Evolutionary conservation across 1,139 yeast genomes (phyloP).

Genomic region (Yamadazyma diddensiae): DNA sequence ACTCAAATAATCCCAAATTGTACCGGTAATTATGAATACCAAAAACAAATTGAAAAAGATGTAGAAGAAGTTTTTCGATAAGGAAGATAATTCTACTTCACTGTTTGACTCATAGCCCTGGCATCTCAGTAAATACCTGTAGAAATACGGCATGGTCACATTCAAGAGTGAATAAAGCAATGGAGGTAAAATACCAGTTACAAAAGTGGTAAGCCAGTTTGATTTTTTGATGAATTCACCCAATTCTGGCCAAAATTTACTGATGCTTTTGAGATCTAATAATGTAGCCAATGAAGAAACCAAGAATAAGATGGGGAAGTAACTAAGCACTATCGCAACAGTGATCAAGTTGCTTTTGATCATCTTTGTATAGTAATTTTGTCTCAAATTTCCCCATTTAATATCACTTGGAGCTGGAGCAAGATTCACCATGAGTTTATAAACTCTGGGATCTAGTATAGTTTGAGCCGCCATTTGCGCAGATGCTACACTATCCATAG

Average conservation of each 20-base stretch:
- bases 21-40: constrained; percentile 78
- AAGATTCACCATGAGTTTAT: constrained; percentile 62
- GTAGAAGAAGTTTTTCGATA: constrained; percentile 74
- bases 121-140: constrained; percentile 59
- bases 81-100: constrained; percentile 71
- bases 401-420: constrained; percentile 86
- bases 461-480: constrained; percentile 89
- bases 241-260: constrained; percentile 69
- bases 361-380: constrained; percentile 54
- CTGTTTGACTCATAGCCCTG: constrained; percentile 76
- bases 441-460: constrained; percentile 72
- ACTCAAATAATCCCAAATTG: constrained; percentile 75
- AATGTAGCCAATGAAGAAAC: constrained; percentile 74
- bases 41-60: constrained; percentile 74
- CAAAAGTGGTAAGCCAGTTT: constrained; percentile 67
- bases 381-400: constrained; percentile 69
- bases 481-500: constrained; percentile 81
- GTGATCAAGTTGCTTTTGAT: constrained; percentile 61
- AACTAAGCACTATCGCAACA: constrained; percentile 56
- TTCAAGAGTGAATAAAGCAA: constrained; percentile 69
- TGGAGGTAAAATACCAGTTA: constrained; percentile 75
- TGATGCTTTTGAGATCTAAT: constrained; percentile 66
- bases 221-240: constrained; percentile 59
- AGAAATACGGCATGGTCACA: constrained; percentile 64
- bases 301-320: constrained; percentile 63